Evolutionary conservation across 2,329 filamentous ascomycete genomes (phyloP), one percentile per base, ranked within the genome.

Genomic region (Penicillium griseofulvum): DNA sequence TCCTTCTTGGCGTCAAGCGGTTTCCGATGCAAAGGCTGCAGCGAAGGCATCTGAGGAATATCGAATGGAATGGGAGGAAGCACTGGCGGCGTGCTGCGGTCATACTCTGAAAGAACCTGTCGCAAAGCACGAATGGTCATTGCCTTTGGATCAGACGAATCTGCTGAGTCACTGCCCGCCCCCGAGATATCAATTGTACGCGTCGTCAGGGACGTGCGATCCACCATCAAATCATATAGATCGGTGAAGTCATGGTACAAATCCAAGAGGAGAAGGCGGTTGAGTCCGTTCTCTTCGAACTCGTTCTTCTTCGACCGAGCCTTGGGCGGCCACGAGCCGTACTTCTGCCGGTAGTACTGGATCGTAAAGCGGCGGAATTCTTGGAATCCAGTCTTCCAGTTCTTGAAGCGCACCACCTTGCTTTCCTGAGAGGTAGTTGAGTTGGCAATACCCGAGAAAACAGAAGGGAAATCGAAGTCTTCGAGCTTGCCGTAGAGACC

Each of bases 31-130:
- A 91, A 80, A 1, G 84, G 78, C 31, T 81, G 80, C 65, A 95
- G 81, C 1, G 81, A 83, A 0, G 93, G 93, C 24, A 95, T 74
- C 61, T 87, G 83, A 3, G 94, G 93, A 5, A 90, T 80, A 69
- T 97, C 93, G 67, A 93, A 97, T 0, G 94, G 93, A 52, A 97
- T 86, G 0, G 93, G 91, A 0, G 94, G 94, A 56, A 93, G 84
- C 0, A 97, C 91, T 0, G 94, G 94, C 1, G 93, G 91, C 14
- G 87, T 90, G 9, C 89, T 93, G 56, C 88, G 85, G 70, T 99
- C 94, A 67, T 91, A 97, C 74, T 97, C 93, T 62, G 84, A 87
- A 60, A 97, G 80, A 12, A 97, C 83, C 59, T 86, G 87, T 51
- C 93, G 86, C 43, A 97, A 78, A 2, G 89, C 90, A 37, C 86